Evolutionary conservation across 2,329 filamentous ascomycete species (phyloP).

Genomic region (Lachnellula occidentalis): DNA sequence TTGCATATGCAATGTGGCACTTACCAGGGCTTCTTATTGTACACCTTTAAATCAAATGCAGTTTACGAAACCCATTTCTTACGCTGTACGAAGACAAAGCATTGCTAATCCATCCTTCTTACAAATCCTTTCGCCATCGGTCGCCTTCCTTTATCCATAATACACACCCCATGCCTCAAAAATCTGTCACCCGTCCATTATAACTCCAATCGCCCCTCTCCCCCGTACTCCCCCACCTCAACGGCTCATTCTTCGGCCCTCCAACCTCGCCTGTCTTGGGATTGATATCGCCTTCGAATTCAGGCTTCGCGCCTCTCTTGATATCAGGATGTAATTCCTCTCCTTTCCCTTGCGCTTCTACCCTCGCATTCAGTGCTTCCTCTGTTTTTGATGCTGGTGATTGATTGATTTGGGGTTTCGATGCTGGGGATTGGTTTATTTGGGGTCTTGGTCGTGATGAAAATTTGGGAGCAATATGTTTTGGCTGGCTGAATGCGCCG

Average conservation of each 20-base stretch:
- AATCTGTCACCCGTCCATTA: slow-evolving; percentile 92
- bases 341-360: slow-evolving; percentile 51
- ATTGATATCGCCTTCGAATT: slow-evolving; percentile 89
- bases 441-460: slow-evolving; percentile 31
- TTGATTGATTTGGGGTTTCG: slow-evolving; percentile 44
- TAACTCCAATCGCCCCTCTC: slow-evolving; percentile 75
- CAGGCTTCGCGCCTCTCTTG: slow-evolving; percentile 71
- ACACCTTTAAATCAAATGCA: no score
- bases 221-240: slow-evolving; percentile 73
- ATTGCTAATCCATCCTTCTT: neutral
- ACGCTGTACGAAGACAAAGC: no score
- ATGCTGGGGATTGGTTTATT: slow-evolving; percentile 44
- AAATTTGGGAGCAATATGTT: slow-evolving; percentile 16
- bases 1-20: no score
- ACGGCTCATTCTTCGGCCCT: slow-evolving; percentile 93
- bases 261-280: slow-evolving; percentile 93
- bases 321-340: slow-evolving; percentile 67
- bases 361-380: slow-evolving; percentile 34
- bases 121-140: neutral
- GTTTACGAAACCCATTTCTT: no score
- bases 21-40: no score
- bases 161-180: slow-evolving; percentile 38
- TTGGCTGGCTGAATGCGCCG: slow-evolving; percentile 67
- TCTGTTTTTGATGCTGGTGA: slow-evolving; percentile 32
- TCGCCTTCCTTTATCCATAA: neutral